phyloP scores from a whole-genome alignment of 1,284 basidiomycete genomes.

The Apiotrichum akiyoshidainum region DNA sequence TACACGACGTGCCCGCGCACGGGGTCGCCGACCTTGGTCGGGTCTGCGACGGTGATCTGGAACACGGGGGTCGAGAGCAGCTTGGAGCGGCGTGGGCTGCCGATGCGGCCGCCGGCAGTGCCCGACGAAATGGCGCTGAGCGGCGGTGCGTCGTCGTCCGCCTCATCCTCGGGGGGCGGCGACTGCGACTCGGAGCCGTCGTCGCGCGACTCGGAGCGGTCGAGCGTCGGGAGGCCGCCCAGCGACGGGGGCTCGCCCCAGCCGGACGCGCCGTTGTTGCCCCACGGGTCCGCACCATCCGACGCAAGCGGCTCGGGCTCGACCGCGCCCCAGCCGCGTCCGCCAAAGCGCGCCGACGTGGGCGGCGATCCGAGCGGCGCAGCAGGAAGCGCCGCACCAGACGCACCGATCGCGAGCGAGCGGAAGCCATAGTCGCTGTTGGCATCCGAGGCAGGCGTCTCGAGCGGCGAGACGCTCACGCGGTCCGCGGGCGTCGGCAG shows the following conservation, averaged over 20 bases:
- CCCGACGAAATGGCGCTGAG: neutral
- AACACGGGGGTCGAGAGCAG: constrained; percentile 51
- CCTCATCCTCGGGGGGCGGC: constrained; percentile 18
- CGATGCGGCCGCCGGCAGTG: neutral
- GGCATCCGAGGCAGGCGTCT: constrained; percentile 25
- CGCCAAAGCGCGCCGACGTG: constrained; percentile 5
- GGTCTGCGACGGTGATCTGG: constrained; percentile 81
- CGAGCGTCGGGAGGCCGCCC: too few species aligned
- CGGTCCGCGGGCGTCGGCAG: constrained; percentile 22
- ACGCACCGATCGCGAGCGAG: constrained; percentile 35
- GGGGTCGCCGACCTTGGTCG: constrained; percentile 87
- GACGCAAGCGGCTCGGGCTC: constrained; percentile 24
- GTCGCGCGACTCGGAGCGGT: constrained; percentile 4
- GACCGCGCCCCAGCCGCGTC: constrained; percentile 18
- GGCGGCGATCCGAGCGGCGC: neutral
- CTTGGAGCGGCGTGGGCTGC: constrained; percentile 20
- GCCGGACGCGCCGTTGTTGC: constrained; percentile 18
- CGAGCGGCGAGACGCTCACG: constrained; percentile 45
- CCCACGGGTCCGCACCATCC: constrained; percentile 9
- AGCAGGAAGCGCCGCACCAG: constrained; percentile 2
- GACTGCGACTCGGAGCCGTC: constrained; percentile 20
- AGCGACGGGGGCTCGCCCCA: constrained; percentile 24
- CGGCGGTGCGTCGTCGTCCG: constrained; percentile 4
- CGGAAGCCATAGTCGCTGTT: constrained; percentile 39
- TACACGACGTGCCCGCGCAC: constrained; percentile 91